Base-by-base conservation (phyloP, 306 rosid species). In the Quercus gilva region DNA sequence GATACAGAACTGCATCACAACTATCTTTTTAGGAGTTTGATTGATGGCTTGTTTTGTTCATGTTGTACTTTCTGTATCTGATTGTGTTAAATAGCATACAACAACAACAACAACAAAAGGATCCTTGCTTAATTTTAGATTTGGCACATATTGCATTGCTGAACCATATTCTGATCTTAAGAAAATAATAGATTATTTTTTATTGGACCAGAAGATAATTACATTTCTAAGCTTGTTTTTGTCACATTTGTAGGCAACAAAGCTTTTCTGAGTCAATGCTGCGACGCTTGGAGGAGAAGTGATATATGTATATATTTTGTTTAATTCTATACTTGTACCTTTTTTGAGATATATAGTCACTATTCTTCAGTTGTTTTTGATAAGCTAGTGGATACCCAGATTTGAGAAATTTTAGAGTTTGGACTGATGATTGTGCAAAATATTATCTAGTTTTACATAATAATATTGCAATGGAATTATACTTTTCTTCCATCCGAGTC, bases 201-300 rank as follows among this genome's bases (percentile, higher is more conserved):
- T 49, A 13, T 49, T 49, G 29, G 67, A 60, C 21, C 5, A 64
- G 45, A 64, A 23, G 71, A 29, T 6, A 37, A 23, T 37, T 43
- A 17, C 78, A 31, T 80, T 53, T 14, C 17, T 10, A 9, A 73
- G 68, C 74, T 85, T 25, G 79, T 63, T 76, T 59, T 79, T 58
- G 58, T 79, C 28, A 53, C 76, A 41, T 85, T 81, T 85, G 82
- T 76, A 94, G 97, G 91, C 99, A 95, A 87, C 96, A 93, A 78
- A 87, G 87, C 89, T 95, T 91, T 78, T 97, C 98, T 0, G 99
- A 92, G 78, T 84, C 85, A 4, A 88, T 95, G 81, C 86, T 95
- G 74, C 89, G 87, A 69, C 96, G 92, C 74, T 82, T 90, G 78
- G 98, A 95, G 84, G 96, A 90, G 52, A 86, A 90, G 76, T 92